A percentile compares a stretch with the other conserved stretches of the same genome.
phyloP scores from a whole-genome alignment of 1,284 basidiomycete genomes.

The Peniophora sp. region DNA sequence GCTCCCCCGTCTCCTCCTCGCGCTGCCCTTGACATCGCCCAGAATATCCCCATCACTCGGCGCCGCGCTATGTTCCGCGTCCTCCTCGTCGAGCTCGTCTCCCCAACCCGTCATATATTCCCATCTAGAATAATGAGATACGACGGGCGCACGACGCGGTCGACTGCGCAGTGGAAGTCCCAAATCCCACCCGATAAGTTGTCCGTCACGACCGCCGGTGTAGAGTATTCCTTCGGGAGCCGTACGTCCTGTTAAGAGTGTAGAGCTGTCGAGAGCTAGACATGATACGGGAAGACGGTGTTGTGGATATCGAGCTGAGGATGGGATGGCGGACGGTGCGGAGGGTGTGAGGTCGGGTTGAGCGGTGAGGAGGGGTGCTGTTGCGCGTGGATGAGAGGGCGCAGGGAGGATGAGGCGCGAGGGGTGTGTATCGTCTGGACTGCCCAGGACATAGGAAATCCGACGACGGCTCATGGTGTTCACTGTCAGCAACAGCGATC shows the following conservation, averaged over 20 bases:
- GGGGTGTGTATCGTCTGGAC: no score
- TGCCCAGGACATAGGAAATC: no score
- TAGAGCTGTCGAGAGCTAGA: slow-evolving; percentile 81
- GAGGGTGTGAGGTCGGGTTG: no score
- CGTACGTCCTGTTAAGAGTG: slow-evolving; percentile 52
- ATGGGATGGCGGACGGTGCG: no score
- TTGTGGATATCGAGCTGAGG: slow-evolving; percentile 19
- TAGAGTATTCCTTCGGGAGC: slow-evolving; percentile 88
- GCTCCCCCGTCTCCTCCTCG: slow-evolving; percentile 16
- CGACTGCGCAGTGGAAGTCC: slow-evolving; percentile 53
- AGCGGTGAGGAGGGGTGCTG: no score
- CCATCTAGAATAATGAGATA: slow-evolving; percentile 41
- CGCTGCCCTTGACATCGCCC: slow-evolving; percentile 53
- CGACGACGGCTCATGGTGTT: no score
- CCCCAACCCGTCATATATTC: slow-evolving; percentile 77
- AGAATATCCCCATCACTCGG: slow-evolving; percentile 66
- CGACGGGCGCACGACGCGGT: slow-evolving; percentile 9
- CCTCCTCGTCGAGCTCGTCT: slow-evolving; percentile 61
- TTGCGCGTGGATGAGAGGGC: no score
- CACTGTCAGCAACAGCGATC: no score
- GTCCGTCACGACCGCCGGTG: slow-evolving; percentile 87
- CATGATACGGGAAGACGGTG: slow-evolving; percentile 86
- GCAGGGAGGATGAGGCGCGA: no score
- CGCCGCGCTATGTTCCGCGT: slow-evolving; percentile 43
- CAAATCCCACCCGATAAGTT: slow-evolving; percentile 90